phyloP scores from a whole-genome alignment of 179 eudicot genomes.

The Vitellaria paradoxa region DNA sequence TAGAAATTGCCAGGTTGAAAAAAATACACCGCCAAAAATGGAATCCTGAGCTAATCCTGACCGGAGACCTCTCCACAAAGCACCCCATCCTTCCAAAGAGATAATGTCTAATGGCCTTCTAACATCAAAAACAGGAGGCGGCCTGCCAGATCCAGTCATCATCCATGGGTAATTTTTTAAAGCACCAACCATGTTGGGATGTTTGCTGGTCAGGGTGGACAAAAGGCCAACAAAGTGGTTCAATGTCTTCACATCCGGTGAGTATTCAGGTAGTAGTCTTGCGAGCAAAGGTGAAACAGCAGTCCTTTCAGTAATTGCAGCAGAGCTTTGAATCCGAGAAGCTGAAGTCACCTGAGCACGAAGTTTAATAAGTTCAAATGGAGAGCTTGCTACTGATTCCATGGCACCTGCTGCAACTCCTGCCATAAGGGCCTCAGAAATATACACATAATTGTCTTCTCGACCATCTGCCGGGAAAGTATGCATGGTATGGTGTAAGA shows the following conservation, averaged over 20 bases:
- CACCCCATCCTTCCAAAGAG: constrained; percentile 77
- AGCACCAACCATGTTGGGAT: constrained; percentile 43
- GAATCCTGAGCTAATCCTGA: constrained; percentile 76
- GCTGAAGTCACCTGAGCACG: constrained; percentile 92
- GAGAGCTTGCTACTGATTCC: constrained; percentile 73
- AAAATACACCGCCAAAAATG: constrained; percentile 83
- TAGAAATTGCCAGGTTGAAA: constrained; percentile 80
- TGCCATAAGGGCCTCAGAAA: constrained; percentile 78
- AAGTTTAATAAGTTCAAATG: constrained; percentile 81
- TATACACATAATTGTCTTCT: constrained; percentile 58
- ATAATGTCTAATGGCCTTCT: constrained; percentile 47
- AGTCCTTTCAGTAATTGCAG: constrained; percentile 22
- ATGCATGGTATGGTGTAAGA: not conserved
- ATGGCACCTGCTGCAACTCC: constrained; percentile 77
- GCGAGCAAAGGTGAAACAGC: constrained; percentile 43
- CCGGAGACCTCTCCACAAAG: constrained; percentile 85
- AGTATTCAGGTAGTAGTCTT: constrained; percentile 53
- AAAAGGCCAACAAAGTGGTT: constrained; percentile 63
- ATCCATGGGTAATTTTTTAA: constrained; percentile 90
- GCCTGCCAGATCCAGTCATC: constrained; percentile 92
- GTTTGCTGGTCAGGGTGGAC: constrained; percentile 52
- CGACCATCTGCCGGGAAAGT: constrained; percentile 67
- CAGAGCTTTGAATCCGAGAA: constrained; percentile 30
- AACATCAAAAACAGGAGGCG: constrained; percentile 74
- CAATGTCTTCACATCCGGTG: constrained; percentile 49